These are phyloP conservation scores for Aspergillus pseudonomiae DNA, from an alignment of 2,329 filamentous ascomycete species.

Conservation along the genomic window DNA sequence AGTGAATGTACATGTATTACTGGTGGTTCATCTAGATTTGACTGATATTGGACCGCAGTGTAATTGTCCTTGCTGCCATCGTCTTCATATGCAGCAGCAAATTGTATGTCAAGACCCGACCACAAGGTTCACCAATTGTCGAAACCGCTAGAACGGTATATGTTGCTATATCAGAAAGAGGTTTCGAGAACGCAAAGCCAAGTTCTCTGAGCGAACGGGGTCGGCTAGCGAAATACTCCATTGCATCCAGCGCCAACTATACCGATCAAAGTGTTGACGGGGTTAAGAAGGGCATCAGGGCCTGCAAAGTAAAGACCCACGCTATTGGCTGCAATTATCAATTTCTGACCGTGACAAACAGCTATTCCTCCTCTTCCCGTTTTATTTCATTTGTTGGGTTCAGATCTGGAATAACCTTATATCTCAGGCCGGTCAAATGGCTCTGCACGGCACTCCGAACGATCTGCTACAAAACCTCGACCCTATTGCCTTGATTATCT, in stretches of 20 bases:
- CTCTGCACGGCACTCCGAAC: conserved; percentile 67
- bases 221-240: conserved; percentile 20
- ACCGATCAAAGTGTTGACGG: conserved; percentile 65
- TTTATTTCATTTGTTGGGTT: conserved; percentile 50
- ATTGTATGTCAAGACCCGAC: conserved; percentile 35
- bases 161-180: conserved; percentile 24
- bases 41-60: conserved; percentile 47
- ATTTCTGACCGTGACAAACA: conserved; percentile 7
- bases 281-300: conserved; percentile 59
- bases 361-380: conserved; percentile 65
- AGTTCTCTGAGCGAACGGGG: conserved; percentile 20
- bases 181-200: conserved; percentile 21
- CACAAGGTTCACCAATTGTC: conserved; percentile 61
- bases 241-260: conserved; percentile 26
- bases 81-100: conserved; percentile 44
- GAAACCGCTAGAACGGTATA: conserved; percentile 44
- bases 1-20: neutral
- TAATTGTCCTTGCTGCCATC: conserved; percentile 53
- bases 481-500: conserved; percentile 68
- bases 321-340: neutral
- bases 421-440: conserved; percentile 49
- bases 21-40: neutral
- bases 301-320: conserved; percentile 56
- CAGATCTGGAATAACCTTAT: conserved; percentile 43
- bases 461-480: conserved; percentile 72